Evolutionary conservation across 2,329 filamentous ascomycete species (phyloP).

Genomic region (Cryphonectria carpinicola): DNA sequence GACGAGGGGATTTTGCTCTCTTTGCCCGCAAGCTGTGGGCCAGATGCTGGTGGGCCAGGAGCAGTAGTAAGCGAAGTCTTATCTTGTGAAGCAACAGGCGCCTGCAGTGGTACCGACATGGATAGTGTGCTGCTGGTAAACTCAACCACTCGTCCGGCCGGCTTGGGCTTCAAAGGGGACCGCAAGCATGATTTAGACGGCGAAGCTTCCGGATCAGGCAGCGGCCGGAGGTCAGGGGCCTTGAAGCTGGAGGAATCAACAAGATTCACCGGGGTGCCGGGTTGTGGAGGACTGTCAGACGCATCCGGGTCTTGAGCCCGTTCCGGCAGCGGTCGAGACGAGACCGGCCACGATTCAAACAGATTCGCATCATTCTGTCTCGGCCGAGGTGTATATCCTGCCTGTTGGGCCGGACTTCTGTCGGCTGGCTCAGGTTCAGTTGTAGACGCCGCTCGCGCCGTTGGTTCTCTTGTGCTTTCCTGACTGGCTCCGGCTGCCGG

Average conservation of each 20-base stretch:
- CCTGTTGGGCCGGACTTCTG: background rate
- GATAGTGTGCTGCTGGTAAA: constrained; percentile 57
- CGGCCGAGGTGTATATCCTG: constrained; percentile 4
- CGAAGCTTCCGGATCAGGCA: constrained; percentile 56
- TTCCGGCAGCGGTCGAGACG: constrained; percentile 20
- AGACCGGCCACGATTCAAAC: constrained; percentile 24
- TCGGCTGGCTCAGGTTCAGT: constrained; percentile 17
- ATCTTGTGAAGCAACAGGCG: constrained; percentile 29
- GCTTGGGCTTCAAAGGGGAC: constrained; percentile 61
- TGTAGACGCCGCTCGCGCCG: constrained; percentile 2
- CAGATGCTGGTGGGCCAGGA: background rate
- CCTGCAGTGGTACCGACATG: constrained; percentile 47
- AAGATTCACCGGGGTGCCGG: constrained; percentile 15
- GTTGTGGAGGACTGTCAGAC: constrained; percentile 12
- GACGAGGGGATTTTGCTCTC: constrained; percentile 11
- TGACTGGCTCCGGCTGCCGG: constrained; percentile 12
- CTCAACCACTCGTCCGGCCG: constrained; percentile 61
- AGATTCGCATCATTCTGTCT: constrained; percentile 21
- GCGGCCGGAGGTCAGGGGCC: constrained; percentile 49
- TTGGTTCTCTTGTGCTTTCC: constrained; percentile 1
- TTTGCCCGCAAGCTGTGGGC: constrained; percentile 7
- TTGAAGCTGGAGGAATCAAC: constrained; percentile 43
- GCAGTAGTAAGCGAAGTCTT: background rate
- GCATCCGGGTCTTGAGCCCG: constrained; percentile 9
- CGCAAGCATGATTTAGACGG: constrained; percentile 61